Evolutionary conservation across 2,329 filamentous ascomycete genomes (phyloP).

Genomic region (Microcera coccophila): DNA sequence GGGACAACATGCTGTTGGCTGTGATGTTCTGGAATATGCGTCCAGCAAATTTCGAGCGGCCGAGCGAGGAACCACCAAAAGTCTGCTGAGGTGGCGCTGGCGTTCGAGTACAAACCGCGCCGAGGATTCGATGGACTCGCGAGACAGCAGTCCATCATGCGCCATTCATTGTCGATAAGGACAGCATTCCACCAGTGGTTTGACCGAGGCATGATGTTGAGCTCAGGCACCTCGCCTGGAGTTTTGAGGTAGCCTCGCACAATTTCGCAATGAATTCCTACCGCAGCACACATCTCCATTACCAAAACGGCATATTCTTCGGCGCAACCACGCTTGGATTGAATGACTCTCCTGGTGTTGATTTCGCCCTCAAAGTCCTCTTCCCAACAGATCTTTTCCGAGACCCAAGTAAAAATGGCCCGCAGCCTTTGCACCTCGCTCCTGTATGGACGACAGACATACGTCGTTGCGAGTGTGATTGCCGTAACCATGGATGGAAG

Average conservation of each 20-base stretch:
- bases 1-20: constrained; percentile 92
- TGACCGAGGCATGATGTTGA: constrained; percentile 75
- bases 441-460: constrained; percentile 88
- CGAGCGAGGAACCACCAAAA: constrained; percentile 90
- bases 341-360: constrained; percentile 79
- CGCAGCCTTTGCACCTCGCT: constrained; percentile 90
- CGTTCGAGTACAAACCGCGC: constrained; percentile 71
- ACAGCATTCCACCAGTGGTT: constrained; percentile 99
- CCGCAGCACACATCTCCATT: constrained; percentile 86
- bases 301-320: constrained; percentile 88
- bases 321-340: constrained; percentile 76
- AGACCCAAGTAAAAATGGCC: constrained; percentile 95
- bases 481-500: constrained; percentile 80
- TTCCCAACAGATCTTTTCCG: constrained; percentile 94
- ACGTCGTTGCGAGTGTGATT: constrained; percentile 78
- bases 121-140: constrained; percentile 87
- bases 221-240: constrained; percentile 78
- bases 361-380: constrained; percentile 85
- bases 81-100: constrained; percentile 67
- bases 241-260: constrained; percentile 87
- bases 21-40: constrained; percentile 83
- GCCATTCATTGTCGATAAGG: constrained; percentile 90
- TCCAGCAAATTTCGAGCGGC: constrained; percentile 89
- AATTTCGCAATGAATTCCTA: constrained; percentile 82
- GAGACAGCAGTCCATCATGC: constrained; percentile 90